These are phyloP conservation scores for Xylaria cubensis DNA, from an alignment of 495 filamentous ascomycete genomes.

Conservation along the genomic window DNA sequence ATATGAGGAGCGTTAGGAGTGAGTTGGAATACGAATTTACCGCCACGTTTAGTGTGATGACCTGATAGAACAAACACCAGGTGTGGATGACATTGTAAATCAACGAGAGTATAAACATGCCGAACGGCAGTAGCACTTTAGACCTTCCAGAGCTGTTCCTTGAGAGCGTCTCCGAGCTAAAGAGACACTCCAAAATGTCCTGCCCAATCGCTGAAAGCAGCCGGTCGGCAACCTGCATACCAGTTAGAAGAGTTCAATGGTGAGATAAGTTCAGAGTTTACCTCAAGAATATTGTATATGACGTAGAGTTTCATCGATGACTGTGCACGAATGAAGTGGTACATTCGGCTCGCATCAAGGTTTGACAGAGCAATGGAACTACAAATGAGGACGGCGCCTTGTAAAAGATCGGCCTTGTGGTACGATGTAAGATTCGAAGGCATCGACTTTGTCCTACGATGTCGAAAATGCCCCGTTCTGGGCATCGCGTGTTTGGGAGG, in stretches of 20 bases:
- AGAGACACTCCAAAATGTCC: slow-evolving; percentile 94
- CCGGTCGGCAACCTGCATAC: slow-evolving; percentile 69
- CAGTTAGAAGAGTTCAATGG: not conserved
- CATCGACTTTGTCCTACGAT: slow-evolving; percentile 79
- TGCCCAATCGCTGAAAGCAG: slow-evolving; percentile 90
- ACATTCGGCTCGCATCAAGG: slow-evolving; percentile 96
- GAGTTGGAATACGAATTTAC: slow-evolving; percentile 99
- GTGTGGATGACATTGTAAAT: slow-evolving; percentile 88
- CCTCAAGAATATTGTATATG: slow-evolving; percentile 96
- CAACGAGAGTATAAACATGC: slow-evolving; percentile 86
- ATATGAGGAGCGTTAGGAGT: slow-evolving; percentile 85
- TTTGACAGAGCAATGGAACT: slow-evolving; percentile 87
- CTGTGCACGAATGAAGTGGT: slow-evolving; percentile 95
- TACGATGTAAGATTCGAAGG: slow-evolving; percentile 83
- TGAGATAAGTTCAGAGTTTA: slow-evolving; percentile 32
- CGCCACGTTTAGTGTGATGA: slow-evolving; percentile 95
- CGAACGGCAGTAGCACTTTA: slow-evolving; percentile 88
- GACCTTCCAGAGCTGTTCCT: slow-evolving; percentile 86
- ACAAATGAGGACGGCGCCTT: slow-evolving; percentile 81
- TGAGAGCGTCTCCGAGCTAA: slow-evolving; percentile 89
- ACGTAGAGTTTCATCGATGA: slow-evolving; percentile 98
- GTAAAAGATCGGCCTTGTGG: slow-evolving; percentile 94
- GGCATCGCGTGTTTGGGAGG: slow-evolving; percentile 39
- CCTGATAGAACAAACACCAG: slow-evolving; percentile 90
- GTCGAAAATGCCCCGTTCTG: slow-evolving; percentile 53